Evolutionary conservation across 805 yeast species (phyloP).

Genomic region (Lipomyces sp.): DNA sequence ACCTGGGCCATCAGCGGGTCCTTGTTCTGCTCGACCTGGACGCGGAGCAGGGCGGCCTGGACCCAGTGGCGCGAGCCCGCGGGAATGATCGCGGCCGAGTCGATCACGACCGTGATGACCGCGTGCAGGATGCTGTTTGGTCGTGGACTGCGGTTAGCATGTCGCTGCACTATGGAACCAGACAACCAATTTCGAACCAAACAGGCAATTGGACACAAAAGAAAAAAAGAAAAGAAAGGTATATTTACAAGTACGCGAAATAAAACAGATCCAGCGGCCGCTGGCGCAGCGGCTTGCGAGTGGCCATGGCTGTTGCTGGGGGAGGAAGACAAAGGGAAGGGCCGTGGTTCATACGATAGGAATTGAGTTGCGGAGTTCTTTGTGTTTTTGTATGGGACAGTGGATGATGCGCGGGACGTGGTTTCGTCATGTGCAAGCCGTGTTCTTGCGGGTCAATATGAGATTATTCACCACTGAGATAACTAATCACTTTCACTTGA

Average conservation of each 20-base stretch:
- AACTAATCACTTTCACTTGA: too few species aligned
- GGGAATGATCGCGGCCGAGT: slow-evolving; percentile 69
- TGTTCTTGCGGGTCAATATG: too few species aligned
- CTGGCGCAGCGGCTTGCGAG: slow-evolving; percentile 1
- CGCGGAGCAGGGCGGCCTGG: slow-evolving; percentile 50
- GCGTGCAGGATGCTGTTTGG: slow-evolving; percentile 55
- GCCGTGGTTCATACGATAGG: too few species aligned
- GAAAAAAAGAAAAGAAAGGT: background rate
- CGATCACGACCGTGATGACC: slow-evolving; percentile 72
- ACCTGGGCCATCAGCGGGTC: slow-evolving; percentile 62
- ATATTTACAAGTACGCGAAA: slow-evolving; percentile 3
- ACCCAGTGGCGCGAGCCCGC: slow-evolving; percentile 38
- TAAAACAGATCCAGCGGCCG: slow-evolving; percentile 11
- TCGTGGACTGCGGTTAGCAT: background rate
- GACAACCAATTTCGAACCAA: background rate
- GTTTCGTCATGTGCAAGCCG: too few species aligned
- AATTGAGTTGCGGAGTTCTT: too few species aligned
- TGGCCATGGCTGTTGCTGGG: slow-evolving; percentile 1
- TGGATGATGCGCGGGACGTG: too few species aligned
- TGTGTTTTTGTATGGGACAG: too few species aligned
- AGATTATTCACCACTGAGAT: too few species aligned
- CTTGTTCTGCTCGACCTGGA: slow-evolving; percentile 62
- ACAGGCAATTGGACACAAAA: background rate
- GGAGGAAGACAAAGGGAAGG: slow-evolving; percentile 7
- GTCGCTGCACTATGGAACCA: background rate